Conservation (phyloP, 1,284 basidiomycete species). For the Butyriboletus appendiculatus region DNA sequence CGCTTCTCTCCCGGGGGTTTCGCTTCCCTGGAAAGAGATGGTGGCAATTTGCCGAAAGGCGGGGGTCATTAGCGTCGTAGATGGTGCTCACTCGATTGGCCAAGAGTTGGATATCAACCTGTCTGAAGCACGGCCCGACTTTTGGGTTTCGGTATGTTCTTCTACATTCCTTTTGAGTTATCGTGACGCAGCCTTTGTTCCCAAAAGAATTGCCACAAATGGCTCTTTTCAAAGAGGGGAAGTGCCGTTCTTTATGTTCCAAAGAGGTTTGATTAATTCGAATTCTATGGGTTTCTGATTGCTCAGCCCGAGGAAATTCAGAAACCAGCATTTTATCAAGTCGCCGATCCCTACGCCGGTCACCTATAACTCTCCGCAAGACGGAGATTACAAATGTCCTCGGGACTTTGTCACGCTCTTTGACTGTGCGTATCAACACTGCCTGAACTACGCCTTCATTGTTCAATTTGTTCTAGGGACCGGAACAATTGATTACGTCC, state of each 20-base stretch:
- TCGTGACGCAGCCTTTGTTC: neutral
- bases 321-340: conserved; percentile 76
- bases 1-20: conserved; percentile 66
- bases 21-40: conserved; percentile 81
- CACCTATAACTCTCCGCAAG: conserved; percentile 50
- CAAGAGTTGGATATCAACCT: conserved; percentile 64
- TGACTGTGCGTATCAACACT: conserved; percentile 46
- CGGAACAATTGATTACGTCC: conserved; percentile 63
- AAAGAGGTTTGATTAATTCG: conserved; percentile 49
- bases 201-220: conserved; percentile 79
- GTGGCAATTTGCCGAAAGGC: conserved; percentile 69
- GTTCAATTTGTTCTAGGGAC: conserved; percentile 51
- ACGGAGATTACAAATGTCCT: conserved; percentile 33
- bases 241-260: conserved; percentile 80
- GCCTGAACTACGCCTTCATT: neutral
- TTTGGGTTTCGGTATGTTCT: conserved; percentile 70
- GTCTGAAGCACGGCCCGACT: conserved; percentile 64
- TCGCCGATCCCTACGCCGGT: conserved; percentile 75
- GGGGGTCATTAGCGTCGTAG: conserved; percentile 70
- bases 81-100: conserved; percentile 86
- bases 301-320: conserved; percentile 2
- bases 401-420: conserved; percentile 59
- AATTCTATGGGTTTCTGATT: neutral
- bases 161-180: neutral
- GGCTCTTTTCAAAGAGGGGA: conserved; percentile 75